phyloP scores from a whole-genome alignment of 1,284 basidiomycete species.

The Tylopilus orsonianus region DNA sequence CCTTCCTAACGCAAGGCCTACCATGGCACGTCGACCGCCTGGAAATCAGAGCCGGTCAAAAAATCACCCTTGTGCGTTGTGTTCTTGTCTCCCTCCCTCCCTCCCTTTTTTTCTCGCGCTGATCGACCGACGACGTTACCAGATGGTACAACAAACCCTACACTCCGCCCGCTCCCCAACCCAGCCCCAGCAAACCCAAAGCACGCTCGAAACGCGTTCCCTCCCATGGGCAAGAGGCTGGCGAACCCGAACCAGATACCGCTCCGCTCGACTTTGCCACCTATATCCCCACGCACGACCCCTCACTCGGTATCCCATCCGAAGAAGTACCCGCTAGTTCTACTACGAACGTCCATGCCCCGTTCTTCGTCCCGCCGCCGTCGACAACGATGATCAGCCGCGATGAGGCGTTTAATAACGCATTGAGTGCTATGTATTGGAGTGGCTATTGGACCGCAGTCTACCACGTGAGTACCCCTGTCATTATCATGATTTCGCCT shows the following conservation, averaged over 20 bases:
- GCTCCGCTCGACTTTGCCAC: slow-evolving; percentile 66
- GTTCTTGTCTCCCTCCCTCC: too few species aligned
- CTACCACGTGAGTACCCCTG: slow-evolving; percentile 65
- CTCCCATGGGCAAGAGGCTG: slow-evolving; percentile 15
- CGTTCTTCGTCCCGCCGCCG: slow-evolving; percentile 31
- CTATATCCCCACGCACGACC: slow-evolving; percentile 66
- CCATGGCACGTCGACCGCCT: slow-evolving; percentile 65
- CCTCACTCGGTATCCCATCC: slow-evolving; percentile 40
- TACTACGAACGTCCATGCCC: slow-evolving; percentile 9
- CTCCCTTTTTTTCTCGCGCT: neutral
- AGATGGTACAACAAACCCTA: slow-evolving; percentile 78
- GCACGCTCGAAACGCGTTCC: slow-evolving; percentile 5
- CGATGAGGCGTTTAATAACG: slow-evolving; percentile 74
- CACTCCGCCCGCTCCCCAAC: slow-evolving; percentile 25
- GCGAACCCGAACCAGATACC: slow-evolving; percentile 42
- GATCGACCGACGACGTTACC: neutral
- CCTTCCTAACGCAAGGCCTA: slow-evolving; percentile 47
- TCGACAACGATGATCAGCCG: slow-evolving; percentile 46
- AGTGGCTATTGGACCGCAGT: slow-evolving; percentile 81
- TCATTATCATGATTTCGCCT: neutral
- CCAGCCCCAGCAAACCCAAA: slow-evolving; percentile 9
- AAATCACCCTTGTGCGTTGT: slow-evolving; percentile 72
- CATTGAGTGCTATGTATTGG: slow-evolving; percentile 78
- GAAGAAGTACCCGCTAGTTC: slow-evolving; percentile 18
- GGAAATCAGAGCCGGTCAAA: slow-evolving; percentile 68